Evolutionary conservation across 495 filamentous ascomycete genomes (phyloP), one percentile per base, ranked within the genome.

Genomic region (Penicillium manginii): DNA sequence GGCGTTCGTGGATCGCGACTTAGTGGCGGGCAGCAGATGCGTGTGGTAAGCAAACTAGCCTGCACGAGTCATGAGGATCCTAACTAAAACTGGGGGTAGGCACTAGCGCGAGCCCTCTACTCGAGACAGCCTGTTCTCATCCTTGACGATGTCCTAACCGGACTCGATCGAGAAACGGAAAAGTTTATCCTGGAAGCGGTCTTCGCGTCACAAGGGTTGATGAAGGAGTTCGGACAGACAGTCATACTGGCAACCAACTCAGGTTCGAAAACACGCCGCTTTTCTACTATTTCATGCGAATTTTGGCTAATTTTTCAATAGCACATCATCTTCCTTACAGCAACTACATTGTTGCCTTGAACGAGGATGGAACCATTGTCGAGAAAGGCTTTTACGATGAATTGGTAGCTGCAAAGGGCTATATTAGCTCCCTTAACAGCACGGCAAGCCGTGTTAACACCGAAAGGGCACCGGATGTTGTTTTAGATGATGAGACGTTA

Each of bases 21-120:
- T 9, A 86, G 82, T 54, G 88, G 88, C 50, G 88, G 88, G 1
- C 88, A 91, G 65, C 78, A 82, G 51, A 86, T 85, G 76, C 78
- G 88, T 2, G 73, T 88, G 29, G 66, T 68, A 61, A 49, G 59
- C 42, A 22, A n/a, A 15, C 21, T 1, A 5, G 3, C n/a, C 31
- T 31, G 14, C 47, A 23, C 8, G 10, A 9, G 17, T 35, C 1
- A 18, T 46, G 10, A 14, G n/a, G 22, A 22, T 15, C 26, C 23
- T 48, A 23, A 17, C 33, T 15, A 31, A 40, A 55, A 37, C 18
- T 52, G 15, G 4, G 40, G 46, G 1, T 45, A 68, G 43, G 73
- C 79, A 17, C 57, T 85, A 47, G 82, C 83, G 40, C 69, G 83
- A 17, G 83, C 83, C 22, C 75, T 84, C 35, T 85, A 84, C 67